phyloP scores from a whole-genome alignment of 164 flowering plant genomes.

The Berberis thunbergii region DNA sequence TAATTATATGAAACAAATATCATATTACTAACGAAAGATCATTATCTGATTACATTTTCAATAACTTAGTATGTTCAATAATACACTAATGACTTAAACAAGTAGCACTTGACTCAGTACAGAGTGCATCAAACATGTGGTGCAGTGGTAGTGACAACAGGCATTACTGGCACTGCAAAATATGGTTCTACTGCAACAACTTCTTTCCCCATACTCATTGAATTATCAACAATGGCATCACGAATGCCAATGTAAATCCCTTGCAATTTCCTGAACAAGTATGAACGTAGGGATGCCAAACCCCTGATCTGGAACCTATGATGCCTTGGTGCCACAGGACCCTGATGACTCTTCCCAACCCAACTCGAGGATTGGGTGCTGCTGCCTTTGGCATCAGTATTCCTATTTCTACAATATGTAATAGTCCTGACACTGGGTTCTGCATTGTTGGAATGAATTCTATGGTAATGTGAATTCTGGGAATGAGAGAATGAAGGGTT shows the following conservation, averaged over 20 bases:
- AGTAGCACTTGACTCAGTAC: too few relatives aligned
- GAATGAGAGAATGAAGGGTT: too few relatives aligned
- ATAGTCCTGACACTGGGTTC: too few relatives aligned
- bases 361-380: neutral
- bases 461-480: too few relatives aligned
- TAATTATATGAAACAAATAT: too few relatives aligned
- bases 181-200: conserved; percentile 13
- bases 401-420: too few relatives aligned
- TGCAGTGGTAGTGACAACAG: conserved; percentile 1
- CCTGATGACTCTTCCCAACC: neutral
- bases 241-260: neutral
- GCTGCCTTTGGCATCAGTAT: neutral
- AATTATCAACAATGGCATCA: neutral
- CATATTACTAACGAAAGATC: too few relatives aligned
- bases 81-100: too few relatives aligned
- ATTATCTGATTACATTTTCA: too few relatives aligned
- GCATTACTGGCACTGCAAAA: conserved; percentile 14
- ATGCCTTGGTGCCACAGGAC: neutral
- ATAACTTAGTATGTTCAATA: too few relatives aligned
- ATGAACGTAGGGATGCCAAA: neutral
- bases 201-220: neutral
- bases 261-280: neutral
- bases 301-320: neutral
- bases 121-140: neutral
- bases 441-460: too few relatives aligned